These are phyloP conservation scores for Naematelia aurantialba DNA, from an alignment of 768 basidiomycete genomes.

Conservation along the genomic window DNA sequence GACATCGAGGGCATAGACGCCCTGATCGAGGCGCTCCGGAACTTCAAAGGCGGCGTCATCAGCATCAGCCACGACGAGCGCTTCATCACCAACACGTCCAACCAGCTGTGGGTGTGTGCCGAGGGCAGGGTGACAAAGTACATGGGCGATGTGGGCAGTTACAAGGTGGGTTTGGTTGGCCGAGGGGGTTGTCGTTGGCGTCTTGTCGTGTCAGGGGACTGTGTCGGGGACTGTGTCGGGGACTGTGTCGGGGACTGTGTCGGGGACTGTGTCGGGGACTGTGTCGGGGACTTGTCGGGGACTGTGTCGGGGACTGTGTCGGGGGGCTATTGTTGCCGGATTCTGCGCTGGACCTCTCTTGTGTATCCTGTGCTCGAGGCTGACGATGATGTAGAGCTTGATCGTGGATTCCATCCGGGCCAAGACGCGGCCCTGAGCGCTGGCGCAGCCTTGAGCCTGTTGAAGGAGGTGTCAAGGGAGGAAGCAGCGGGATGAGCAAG, in stretches of 20 bases:
- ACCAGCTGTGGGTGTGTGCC: conserved; percentile 91
- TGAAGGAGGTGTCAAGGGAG: no score
- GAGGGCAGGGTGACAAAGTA: conserved; percentile 78
- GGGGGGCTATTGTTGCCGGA: no score
- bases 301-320: no score
- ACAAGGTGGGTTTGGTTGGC: conserved; percentile 59
- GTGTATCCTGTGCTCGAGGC: no score
- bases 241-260: no score
- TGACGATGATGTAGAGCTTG: conserved; percentile 56
- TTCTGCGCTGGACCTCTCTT: no score
- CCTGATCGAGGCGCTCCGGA: conserved; percentile 67
- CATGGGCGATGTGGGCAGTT: conserved; percentile 81
- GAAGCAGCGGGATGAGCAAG: no score
- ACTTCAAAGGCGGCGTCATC: conserved; percentile 88
- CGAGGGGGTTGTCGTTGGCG: not conserved
- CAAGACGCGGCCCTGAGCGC: conserved; percentile 36
- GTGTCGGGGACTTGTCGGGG: no score
- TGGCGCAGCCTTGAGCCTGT: no score
- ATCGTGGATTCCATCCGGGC: conserved; percentile 70
- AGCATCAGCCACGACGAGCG: conserved; percentile 72
- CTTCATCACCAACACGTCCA: conserved; percentile 85
- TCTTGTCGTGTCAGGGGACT: not conserved
- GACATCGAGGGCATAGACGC: conserved; percentile 98
- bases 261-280: no score
- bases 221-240: no score